Conservation (phyloP, 306 rosid species). For the Prunus dulcis region DNA sequence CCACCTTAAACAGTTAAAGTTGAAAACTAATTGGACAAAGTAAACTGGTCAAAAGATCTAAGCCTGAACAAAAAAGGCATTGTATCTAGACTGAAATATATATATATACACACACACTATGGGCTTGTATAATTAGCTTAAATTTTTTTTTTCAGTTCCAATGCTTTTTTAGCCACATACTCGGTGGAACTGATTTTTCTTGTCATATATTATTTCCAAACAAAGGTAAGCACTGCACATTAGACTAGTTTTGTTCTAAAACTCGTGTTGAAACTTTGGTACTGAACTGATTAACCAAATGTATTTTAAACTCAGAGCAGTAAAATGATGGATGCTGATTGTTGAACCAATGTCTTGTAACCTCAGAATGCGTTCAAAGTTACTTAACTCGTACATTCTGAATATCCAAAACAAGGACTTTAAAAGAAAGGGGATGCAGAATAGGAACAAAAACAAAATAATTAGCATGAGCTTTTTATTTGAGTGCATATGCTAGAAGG, state of each 20-base stretch:
- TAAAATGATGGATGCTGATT: constrained; percentile 6
- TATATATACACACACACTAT: not conserved
- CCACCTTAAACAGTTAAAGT: too few relatives aligned
- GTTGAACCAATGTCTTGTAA: constrained; percentile 17
- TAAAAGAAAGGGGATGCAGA: not conserved
- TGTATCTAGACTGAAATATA: not conserved
- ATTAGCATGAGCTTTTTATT: constrained; percentile 17
- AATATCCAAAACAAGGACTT: constrained; percentile 16
- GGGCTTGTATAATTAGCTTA: not conserved
- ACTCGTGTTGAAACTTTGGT: not conserved
- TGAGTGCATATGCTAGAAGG: constrained; percentile 14
- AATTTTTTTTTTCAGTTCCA: not conserved
- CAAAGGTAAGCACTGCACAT: not conserved
- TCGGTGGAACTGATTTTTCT: not conserved
- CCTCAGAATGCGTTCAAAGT: not conserved
- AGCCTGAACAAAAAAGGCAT: not conserved
- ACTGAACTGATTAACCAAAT: not conserved
- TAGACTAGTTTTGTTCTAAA: not conserved
- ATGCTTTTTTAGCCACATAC: not conserved
- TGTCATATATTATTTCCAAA: not conserved
- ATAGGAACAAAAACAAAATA: constrained; percentile 10
- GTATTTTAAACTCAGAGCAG: not conserved
- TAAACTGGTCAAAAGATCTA: not conserved
- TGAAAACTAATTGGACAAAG: too few relatives aligned
- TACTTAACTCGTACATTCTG: not conserved